phyloP scores from a whole-genome alignment of 148 eudicot species.

The Polygonum maritimum region DNA sequence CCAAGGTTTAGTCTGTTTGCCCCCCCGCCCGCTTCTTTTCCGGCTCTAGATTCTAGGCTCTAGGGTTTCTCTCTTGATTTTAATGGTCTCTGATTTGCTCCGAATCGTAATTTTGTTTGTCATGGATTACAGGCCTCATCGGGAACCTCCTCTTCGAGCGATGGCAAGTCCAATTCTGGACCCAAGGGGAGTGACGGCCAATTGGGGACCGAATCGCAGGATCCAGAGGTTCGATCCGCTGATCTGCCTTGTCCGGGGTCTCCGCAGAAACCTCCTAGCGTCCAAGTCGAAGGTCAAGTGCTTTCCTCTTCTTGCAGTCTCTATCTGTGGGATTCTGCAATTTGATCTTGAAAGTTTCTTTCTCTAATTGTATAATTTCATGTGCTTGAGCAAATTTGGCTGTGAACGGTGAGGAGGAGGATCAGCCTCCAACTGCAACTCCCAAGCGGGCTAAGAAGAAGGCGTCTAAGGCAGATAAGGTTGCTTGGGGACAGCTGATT shows the following conservation, averaged over 20 bases:
- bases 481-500: slow-evolving; percentile 81
- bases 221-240: slow-evolving; percentile 55
- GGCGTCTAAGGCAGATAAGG: slow-evolving; percentile 25
- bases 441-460: slow-evolving; percentile 48
- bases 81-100: neutral
- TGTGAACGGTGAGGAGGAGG: slow-evolving; percentile 28
- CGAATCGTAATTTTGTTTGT: slow-evolving; percentile 7
- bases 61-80: neutral
- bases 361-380: neutral
- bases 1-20: slow-evolving; percentile 39
- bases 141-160: slow-evolving; percentile 54
- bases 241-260: slow-evolving; percentile 33
- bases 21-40: neutral
- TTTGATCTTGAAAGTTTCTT: neutral
- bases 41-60: neutral
- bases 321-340: too few species aligned
- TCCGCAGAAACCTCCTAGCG: slow-evolving; percentile 34
- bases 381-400: slow-evolving; percentile 25
- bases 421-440: slow-evolving; percentile 20
- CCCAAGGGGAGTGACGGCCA: slow-evolving; percentile 24
- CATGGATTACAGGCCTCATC: slow-evolving; percentile 36
- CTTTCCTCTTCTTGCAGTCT: slow-evolving; percentile 16
- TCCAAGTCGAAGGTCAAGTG: slow-evolving; percentile 27
- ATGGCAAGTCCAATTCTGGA: slow-evolving; percentile 29
- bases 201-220: slow-evolving; percentile 24